Percentiles rank a stretch among this genome's conserved stretches.
Conservation (phyloP, 176 grass and related monocot genomes). For the Rhynchospora pubera region DNA sequence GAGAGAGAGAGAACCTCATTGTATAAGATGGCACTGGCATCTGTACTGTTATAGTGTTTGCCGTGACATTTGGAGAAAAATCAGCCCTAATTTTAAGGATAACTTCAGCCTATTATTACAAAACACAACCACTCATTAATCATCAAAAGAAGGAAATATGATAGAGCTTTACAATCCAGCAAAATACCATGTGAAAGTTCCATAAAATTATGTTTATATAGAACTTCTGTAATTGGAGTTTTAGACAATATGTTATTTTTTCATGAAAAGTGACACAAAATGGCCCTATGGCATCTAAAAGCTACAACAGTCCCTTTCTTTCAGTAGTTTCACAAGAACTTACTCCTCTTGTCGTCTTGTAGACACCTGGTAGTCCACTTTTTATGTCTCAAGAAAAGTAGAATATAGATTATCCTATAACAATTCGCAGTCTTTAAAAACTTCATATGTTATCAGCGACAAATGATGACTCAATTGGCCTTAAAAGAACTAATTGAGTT, state of each 20-base stretch:
- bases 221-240: not conserved
- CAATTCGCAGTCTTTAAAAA: not conserved
- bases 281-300: not conserved
- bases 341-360: not conserved
- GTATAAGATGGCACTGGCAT: slow-evolving; percentile 97
- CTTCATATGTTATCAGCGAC: not conserved
- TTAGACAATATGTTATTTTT: not conserved
- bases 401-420: not conserved
- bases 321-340: not conserved
- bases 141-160: not conserved
- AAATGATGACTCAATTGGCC: not conserved
- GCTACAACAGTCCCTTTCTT: not conserved
- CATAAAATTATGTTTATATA: not conserved
- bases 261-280: not conserved
- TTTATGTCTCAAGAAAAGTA: not conserved
- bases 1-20: slow-evolving; percentile 38
- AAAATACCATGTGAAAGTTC: not conserved
- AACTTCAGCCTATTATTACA: slow-evolving; percentile 76
- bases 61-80: slow-evolving; percentile 79
- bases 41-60: slow-evolving; percentile 86
- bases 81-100: slow-evolving; percentile 90
- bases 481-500: not conserved
- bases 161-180: not conserved
- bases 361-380: not conserved
- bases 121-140: not conserved